Percentiles rank a stretch among this genome's conserved stretches.
Evolutionary conservation across 331 rosid species (phyloP).

Genomic region (Prunus yedoensis): DNA sequence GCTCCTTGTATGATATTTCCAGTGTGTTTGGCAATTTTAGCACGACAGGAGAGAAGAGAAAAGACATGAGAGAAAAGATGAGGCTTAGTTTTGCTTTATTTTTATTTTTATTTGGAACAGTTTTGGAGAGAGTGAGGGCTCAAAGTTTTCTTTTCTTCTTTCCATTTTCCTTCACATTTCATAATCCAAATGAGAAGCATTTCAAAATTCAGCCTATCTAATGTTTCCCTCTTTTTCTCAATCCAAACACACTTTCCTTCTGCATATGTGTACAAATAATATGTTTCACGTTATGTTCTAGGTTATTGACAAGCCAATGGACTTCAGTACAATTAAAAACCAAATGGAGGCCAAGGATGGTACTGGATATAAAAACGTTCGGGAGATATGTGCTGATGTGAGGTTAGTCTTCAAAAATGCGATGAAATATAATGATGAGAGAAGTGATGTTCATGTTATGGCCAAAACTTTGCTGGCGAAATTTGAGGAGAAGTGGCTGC

Average conservation of each 20-base stretch:
- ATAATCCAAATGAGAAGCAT: too few species aligned
- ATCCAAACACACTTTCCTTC: neutral
- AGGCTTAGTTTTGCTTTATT: too few species aligned
- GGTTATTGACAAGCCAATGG: constrained; percentile 99
- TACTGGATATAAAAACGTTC: constrained; percentile 79
- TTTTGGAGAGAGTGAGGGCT: too few species aligned
- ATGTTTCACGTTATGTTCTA: constrained; percentile 32
- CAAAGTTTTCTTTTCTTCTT: too few species aligned
- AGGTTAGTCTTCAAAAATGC: constrained; percentile 86
- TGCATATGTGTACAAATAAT: constrained; percentile 25
- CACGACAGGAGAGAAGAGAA: too few species aligned
- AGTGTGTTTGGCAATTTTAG: neutral
- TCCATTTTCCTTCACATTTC: too few species aligned
- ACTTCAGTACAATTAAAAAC: constrained; percentile 81
- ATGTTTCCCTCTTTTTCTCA: too few species aligned
- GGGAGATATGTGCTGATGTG: constrained; percentile 79
- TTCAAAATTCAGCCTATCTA: neutral
- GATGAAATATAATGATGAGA: constrained; percentile 85
- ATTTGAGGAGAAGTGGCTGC: constrained; percentile 95
- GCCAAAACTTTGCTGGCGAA: constrained; percentile 84
- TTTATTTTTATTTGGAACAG: too few species aligned
- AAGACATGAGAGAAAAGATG: too few species aligned
- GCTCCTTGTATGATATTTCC: neutral
- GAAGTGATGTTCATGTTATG: constrained; percentile 88
- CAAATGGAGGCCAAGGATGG: constrained; percentile 91